phyloP scores from a whole-genome alignment of 345 rosid species.

The Triadica sebifera region DNA sequence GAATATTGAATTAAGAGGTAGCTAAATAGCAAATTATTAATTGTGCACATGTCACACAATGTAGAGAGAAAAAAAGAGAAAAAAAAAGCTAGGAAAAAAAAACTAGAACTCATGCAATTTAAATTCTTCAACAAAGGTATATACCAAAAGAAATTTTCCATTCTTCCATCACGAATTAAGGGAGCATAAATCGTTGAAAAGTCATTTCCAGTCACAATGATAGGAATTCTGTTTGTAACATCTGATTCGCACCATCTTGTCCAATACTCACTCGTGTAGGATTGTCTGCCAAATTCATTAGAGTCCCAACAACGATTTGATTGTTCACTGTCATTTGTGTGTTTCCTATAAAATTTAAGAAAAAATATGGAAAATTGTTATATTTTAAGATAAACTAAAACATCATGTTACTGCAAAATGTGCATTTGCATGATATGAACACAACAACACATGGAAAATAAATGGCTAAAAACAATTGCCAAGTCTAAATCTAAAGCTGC shows the following conservation, averaged over 20 bases:
- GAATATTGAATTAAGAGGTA: background rate
- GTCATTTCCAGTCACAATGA: slow-evolving; percentile 89
- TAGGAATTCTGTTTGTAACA: slow-evolving; percentile 74
- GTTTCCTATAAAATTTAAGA: slow-evolving; percentile 44
- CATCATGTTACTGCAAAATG: background rate
- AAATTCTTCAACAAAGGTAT: background rate
- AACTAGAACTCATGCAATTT: background rate
- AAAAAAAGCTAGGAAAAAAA: no score
- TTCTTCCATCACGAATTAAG: slow-evolving; percentile 96
- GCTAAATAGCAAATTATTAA: background rate
- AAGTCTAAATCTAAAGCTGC: background rate
- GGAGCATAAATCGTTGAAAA: slow-evolving; percentile 88
- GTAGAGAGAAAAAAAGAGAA: background rate
- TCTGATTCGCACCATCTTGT: slow-evolving; percentile 95
- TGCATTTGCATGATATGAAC: no score
- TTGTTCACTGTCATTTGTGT: slow-evolving; percentile 96
- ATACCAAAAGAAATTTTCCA: slow-evolving; percentile 96
- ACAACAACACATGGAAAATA: background rate
- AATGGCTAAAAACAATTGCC: background rate
- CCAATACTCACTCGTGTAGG: slow-evolving; percentile 95
- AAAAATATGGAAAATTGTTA: slow-evolving; percentile 14
- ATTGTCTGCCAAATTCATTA: slow-evolving; percentile 89
- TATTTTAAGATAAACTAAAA: background rate
- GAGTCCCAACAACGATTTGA: slow-evolving; percentile 87
- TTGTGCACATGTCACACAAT: background rate